Percentiles rank a stretch among this genome's conserved stretches.
These are phyloP conservation scores for Cutaneotrichosporon mucoides DNA, from an alignment of 1,284 basidiomycete genomes.

Conservation along the genomic window DNA sequence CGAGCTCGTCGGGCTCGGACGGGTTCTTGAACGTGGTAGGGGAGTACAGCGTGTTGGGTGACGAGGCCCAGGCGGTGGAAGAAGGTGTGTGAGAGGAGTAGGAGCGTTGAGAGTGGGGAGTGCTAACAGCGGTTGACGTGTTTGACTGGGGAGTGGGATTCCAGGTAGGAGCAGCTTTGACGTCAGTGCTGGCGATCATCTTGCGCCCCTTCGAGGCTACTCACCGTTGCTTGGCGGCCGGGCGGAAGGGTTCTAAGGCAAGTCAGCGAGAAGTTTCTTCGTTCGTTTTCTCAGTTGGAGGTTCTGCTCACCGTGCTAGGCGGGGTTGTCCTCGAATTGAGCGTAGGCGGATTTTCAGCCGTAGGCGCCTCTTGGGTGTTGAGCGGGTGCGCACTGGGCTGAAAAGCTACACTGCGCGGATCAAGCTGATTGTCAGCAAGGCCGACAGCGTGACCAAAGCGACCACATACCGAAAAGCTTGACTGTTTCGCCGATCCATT, in stretches of 20 bases:
- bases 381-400: background rate
- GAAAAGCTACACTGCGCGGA: background rate
- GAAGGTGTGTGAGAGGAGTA: constrained; percentile 1
- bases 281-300: too few species aligned
- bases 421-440: constrained; percentile 4
- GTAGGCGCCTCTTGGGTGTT: too few species aligned
- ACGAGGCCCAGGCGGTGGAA: background rate
- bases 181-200: background rate
- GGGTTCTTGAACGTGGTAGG: background rate
- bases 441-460: too few species aligned
- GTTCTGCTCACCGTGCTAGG: too few species aligned
- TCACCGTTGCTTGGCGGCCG: too few species aligned
- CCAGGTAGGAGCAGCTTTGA: background rate
- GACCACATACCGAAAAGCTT: background rate
- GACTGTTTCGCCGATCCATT: background rate
- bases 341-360: too few species aligned
- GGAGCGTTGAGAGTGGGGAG: constrained; percentile 5
- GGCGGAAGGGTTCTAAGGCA: too few species aligned
- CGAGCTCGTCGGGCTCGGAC: background rate
- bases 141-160: too few species aligned
- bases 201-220: background rate
- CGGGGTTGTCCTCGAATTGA: too few species aligned
- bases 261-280: too few species aligned
- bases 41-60: constrained; percentile 1
- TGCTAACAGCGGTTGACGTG: background rate